A percentile compares a stretch with the other conserved stretches of the same genome.
Conservation (phyloP, 257 asterid genomes). For the Solanum dulcamara region DNA sequence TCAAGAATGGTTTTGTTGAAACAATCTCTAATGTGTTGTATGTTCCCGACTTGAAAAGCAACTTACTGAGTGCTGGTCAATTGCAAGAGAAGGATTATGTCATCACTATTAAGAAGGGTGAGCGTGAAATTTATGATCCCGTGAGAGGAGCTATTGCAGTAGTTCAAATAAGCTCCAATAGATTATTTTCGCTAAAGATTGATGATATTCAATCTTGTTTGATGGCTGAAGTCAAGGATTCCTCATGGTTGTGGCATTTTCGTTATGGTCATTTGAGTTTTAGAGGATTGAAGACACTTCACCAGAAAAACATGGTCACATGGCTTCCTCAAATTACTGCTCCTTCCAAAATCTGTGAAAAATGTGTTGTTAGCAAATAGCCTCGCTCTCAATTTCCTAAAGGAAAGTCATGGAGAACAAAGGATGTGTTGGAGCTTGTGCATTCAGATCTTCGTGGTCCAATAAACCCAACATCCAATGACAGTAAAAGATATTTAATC, state of each 20-base stretch:
- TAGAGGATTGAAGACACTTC: not conserved
- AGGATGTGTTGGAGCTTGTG: not conserved
- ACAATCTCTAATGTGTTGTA: not conserved
- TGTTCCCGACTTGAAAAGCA: not conserved
- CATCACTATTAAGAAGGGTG: not conserved
- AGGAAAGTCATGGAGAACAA: not conserved
- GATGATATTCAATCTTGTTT: not conserved
- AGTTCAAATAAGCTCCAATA: not conserved
- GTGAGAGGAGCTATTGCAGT: not conserved
- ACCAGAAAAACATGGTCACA: not conserved
- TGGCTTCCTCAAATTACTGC: not conserved
- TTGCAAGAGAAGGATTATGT: not conserved
- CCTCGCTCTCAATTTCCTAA: not conserved
- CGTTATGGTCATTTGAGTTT: not conserved
- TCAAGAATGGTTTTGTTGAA: not conserved
- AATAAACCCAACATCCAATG: not conserved
- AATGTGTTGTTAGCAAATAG: not conserved
- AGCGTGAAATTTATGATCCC: not conserved
- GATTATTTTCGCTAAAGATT: not conserved
- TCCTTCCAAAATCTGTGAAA: not conserved
- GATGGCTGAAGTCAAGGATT: not conserved
- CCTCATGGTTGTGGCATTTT: not conserved
- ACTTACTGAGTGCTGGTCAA: not conserved
- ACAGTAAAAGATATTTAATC: not conserved
- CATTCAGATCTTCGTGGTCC: not conserved